phyloP scores from a whole-genome alignment of 768 basidiomycete genomes.

The Suillus subaureus region DNA sequence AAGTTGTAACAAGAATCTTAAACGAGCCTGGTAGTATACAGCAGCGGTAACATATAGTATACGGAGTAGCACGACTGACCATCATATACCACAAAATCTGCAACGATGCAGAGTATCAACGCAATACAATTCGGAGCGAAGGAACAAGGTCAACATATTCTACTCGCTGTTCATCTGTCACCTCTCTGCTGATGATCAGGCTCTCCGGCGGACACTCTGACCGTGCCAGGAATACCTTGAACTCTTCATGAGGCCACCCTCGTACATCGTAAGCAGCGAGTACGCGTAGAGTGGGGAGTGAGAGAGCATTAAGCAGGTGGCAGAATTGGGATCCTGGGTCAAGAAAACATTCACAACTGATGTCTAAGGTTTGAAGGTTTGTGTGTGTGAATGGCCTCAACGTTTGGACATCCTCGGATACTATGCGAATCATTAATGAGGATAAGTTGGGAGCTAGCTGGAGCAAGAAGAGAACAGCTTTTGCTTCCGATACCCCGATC shows the following conservation, averaged over 20 bases:
- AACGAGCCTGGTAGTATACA: too few relatives aligned
- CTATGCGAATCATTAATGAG: accelerated
- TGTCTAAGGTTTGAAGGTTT: background rate
- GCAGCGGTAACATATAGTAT: too few relatives aligned
- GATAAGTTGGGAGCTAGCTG: background rate
- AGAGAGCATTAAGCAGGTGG: background rate
- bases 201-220: background rate
- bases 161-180: background rate
- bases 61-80: too few relatives aligned
- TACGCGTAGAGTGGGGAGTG: background rate
- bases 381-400: background rate
- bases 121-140: background rate
- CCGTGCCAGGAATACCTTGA: background rate
- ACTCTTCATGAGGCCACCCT: background rate
- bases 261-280: background rate
- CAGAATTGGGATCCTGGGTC: background rate
- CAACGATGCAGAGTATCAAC: background rate
- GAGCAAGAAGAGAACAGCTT: background rate
- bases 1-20: too few relatives aligned
- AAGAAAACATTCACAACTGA: background rate
- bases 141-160: background rate
- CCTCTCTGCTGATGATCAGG: background rate
- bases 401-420: background rate
- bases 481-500: background rate
- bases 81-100: too few relatives aligned